Evolutionary conservation across 306 rosid species (phyloP), one percentile per base, ranked within the genome.

Genomic region (Medicago arabica): DNA sequence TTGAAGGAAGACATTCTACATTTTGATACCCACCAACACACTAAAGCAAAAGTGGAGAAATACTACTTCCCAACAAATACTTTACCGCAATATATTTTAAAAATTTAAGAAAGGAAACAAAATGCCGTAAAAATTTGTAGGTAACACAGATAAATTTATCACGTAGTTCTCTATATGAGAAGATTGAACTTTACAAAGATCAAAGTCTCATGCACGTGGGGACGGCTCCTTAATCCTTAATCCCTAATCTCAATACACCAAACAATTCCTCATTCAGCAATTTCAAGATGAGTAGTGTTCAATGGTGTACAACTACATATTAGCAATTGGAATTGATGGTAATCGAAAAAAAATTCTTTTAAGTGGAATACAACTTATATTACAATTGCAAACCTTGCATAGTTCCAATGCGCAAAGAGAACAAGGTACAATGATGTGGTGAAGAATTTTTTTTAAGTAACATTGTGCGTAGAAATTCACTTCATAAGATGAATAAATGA

Each of bases 161-260:
- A 46, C 10, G 51, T 58, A 23, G 67, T 75, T 72, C 62, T 76
- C 53, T 55, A 19, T 53, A 41, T 44, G 67, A 53, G 71, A 76
- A 82, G 64, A 77, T 13, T 73, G 8, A 53, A 53, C 4, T 77
- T 78, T 36, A 74, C 34, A 68, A 68, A 82, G 79, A 80, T 69
- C 75, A 78, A 61, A 60, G 72, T 80, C 36, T 7, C 70, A 83
- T 80, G 78, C 91, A 87, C 86, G 81, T 75, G 91, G 68, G 70
- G 66, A 62, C 34, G 71, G 78, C 62, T 55, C 74, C 75, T 82
- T 66, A 51, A 53, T 55, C 74, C 75, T 82, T 66, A 51, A 53
- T 68, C 78, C 59, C 82, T 67, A 67, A 71, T 67, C 72, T 75
- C 67, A 81, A 74, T 68, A 13, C 72, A 38, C 46, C 68, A 25